Evolutionary conservation across 129 eudicot genomes (phyloP).

Genomic region (Apium graveolens): DNA sequence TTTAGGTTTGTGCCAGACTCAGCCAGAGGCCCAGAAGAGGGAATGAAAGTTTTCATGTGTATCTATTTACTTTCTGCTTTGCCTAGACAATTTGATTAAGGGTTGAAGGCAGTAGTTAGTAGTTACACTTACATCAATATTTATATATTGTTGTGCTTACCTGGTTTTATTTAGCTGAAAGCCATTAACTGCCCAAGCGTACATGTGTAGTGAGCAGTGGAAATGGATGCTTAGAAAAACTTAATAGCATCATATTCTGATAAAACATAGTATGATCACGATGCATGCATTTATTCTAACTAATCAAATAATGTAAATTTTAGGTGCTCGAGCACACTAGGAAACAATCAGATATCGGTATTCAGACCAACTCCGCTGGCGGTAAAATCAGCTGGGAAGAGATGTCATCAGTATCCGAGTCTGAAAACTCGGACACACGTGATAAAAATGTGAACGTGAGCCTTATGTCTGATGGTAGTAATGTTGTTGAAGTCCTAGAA

Average conservation of each 20-base stretch:
- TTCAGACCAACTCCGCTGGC: slow-evolving; percentile 17
- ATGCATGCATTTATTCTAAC: neutral
- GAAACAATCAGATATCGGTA: slow-evolving; percentile 33
- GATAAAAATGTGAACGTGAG: slow-evolving; percentile 33
- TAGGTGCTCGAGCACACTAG: slow-evolving; percentile 48
- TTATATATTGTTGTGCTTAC: neutral
- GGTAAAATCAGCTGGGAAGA: slow-evolving; percentile 36
- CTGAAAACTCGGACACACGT: slow-evolving; percentile 34
- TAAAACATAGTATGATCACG: neutral
- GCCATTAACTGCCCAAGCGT: neutral
- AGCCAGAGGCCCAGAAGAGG: neutral
- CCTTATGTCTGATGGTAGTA: slow-evolving; percentile 28
- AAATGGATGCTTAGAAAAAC: neutral
- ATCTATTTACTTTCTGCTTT: neutral
- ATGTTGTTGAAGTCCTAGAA: slow-evolving; percentile 39
- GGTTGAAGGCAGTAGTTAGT: neutral
- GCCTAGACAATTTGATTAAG: neutral
- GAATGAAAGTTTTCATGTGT: neutral
- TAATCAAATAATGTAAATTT: slow-evolving; percentile 17
- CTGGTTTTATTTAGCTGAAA: neutral
- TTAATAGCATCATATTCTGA: neutral
- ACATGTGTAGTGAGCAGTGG: neutral
- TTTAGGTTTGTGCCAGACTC: neutral
- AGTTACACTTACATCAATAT: neutral
- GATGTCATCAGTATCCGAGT: slow-evolving; percentile 27